Base-by-base conservation (phyloP, 1,139 yeast species). In the Protomyces macrosporus region DNA sequence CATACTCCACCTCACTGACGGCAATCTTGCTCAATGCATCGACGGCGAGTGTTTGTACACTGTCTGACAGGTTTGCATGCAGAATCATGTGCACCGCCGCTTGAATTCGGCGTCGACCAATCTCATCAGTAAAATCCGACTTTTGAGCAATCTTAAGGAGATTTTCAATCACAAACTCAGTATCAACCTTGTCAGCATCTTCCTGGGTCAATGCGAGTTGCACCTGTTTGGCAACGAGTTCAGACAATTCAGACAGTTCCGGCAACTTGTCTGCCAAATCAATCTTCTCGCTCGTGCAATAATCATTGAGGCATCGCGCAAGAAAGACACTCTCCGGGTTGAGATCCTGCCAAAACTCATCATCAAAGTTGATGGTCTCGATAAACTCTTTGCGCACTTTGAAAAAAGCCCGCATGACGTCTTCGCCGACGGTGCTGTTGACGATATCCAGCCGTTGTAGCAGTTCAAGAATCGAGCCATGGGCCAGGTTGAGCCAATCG, bases 41-140 rank as follows among this genome's bases (percentile, higher is more conserved):
- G 68, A 89, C 80, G 0, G 88, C 81, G 7, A 81, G 78, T 35
- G 82, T 80, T 37, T 86, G 80, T 23, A 88, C 75, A 1, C 77
- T 73, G 55, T 85, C 88, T 3, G 80, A 72, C 33, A 74, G 68
- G 4, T 70, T 69, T 14, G 72, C 71, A 39, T 53, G 36, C 32
- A 67, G 48, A 35, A 52, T 51, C 30, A 83, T 78, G 75, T 97
- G 82, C 16, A 90, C 80, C 4, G 87, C 82, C 63, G 84, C 87
- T 54, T 90, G 76, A 84, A 90, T 86, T 58, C 85, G 84, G 72
- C 96, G 81, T 72, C 98, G 83, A 5, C 98, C 97, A 60, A 88
- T 83, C 73, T 91, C 97, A 75, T 93, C 98, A 68, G 91, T 87
- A 71, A 84, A 90, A 73, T 93, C 98, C 72, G 86, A 88, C 48